Evolutionary conservation across 2,329 filamentous ascomycete genomes (phyloP), one percentile per base, ranked within the genome.

Genomic region (Ophiostoma montium): DNA sequence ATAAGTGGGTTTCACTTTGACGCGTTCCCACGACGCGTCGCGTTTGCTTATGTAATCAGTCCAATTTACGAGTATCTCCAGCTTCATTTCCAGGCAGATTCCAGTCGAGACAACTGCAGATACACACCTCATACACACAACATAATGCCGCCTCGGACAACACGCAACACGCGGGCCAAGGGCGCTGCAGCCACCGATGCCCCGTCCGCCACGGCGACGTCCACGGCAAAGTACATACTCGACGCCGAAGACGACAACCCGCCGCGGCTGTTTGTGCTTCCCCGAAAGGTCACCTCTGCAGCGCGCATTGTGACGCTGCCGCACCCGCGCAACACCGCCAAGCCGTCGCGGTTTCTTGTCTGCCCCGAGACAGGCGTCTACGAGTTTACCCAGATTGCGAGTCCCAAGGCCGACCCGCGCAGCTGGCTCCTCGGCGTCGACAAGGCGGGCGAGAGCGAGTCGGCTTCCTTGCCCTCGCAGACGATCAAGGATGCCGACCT

Each of bases 401-500:
- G 71, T 0, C 72, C 75, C 10, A 72, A 70, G 48, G 64, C 69
- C 5, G 67, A 64, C 1, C 78, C 78, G 3, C 68, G 73, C 48
- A 83, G 79, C 58, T 84, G 78, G 79, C 63, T 84, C 30, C 66
- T 84, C 46, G 47, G 35, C 1, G 51, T 51, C 9, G 57, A 53
- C 33, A n/a, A 46, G 3, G 30, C 15, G 13, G 21, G 9, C 2
- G 27, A 23, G 39, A 27, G 9, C 2, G 27, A 23, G 39, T 53
- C 39, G 8, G 53, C 21, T n/a, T n/a, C n/a, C 8, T 60, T 64
- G n/a, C 50, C 57, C n/a, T 52, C 63, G 0, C 63, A 67, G 35
- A 56, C 86, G 21, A 74, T 80, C 32, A 80, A 80, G 58, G 73
- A 72, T 39, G 79, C 86, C 32, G 80, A 88, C 52, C 67, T 96